These are phyloP conservation scores for Tillandsia leiboldiana DNA, from an alignment of 176 grass and related monocot genomes.

Conservation along the genomic window DNA sequence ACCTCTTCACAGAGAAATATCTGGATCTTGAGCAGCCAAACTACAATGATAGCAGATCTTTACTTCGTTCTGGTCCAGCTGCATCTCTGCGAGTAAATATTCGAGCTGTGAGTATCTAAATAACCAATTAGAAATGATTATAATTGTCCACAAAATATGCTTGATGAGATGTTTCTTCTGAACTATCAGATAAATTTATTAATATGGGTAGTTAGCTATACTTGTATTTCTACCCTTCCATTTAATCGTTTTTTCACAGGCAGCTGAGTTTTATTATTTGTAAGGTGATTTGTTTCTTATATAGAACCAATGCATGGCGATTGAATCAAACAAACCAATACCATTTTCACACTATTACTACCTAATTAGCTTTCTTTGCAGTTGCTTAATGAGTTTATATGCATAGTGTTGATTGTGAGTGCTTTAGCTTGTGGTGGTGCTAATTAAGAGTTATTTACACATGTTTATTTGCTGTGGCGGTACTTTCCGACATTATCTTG, in stretches of 20 bases:
- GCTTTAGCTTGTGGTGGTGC: too few relatives aligned
- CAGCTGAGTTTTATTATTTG: too few relatives aligned
- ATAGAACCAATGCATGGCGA: neutral
- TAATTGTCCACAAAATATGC: neutral
- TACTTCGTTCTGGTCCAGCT: slow-evolving; percentile 72
- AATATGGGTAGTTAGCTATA: too few relatives aligned
- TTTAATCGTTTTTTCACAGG: too few relatives aligned
- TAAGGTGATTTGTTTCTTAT: too few relatives aligned
- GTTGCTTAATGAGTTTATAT: too few relatives aligned
- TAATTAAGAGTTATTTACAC: neutral
- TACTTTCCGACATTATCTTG: slow-evolving; percentile 5
- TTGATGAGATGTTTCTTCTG: neutral
- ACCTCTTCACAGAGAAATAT: slow-evolving; percentile 52
- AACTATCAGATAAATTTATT: too few relatives aligned
- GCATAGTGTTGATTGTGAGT: too few relatives aligned
- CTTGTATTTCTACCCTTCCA: too few relatives aligned
- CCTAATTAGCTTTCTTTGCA: too few relatives aligned
- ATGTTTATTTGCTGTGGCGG: slow-evolving; percentile 5
- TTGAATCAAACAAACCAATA: neutral
- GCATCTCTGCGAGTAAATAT: slow-evolving; percentile 76
- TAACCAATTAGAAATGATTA: neutral
- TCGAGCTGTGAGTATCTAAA: slow-evolving; percentile 53
- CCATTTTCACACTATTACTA: too few relatives aligned
- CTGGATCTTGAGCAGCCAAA: slow-evolving; percentile 56
- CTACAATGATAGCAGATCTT: slow-evolving; percentile 60